Percentiles rank a stretch among this genome's conserved stretches.
These are phyloP conservation scores for Trichoderma guizhouense DNA, from an alignment of 2,329 filamentous ascomycete genomes.

Conservation along the genomic window DNA sequence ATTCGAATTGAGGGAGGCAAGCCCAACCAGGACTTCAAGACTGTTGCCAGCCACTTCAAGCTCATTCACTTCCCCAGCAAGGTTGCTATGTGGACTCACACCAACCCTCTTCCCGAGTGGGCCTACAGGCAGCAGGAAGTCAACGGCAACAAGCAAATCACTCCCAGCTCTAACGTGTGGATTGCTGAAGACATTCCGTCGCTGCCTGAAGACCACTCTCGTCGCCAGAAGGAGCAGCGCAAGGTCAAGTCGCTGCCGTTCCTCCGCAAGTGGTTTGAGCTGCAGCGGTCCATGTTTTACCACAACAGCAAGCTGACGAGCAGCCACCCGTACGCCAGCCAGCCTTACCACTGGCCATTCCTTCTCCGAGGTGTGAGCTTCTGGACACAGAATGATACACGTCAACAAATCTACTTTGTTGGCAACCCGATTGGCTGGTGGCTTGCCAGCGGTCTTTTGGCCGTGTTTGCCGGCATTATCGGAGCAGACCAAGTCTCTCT, in stretches of 20 bases:
- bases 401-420: conserved; percentile 97
- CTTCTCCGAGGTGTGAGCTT: conserved; percentile 95
- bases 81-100: conserved; percentile 99
- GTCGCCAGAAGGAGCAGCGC: conserved; percentile 70
- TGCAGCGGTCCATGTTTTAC: conserved; percentile 98
- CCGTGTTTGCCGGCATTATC: conserved; percentile 89
- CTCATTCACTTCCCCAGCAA: conserved; percentile 91
- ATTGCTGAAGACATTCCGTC: conserved; percentile 88
- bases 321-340: conserved; percentile 92
- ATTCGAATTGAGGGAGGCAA: conserved; percentile 87
- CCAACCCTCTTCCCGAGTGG: conserved; percentile 94
- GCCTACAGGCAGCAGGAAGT: conserved; percentile 96
- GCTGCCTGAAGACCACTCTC: conserved; percentile 65
- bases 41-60: conserved; percentile 90
- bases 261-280: conserved; percentile 89
- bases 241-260: conserved; percentile 84
- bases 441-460: conserved; percentile 86
- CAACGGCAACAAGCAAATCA: conserved; percentile 96
- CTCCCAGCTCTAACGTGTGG: conserved; percentile 90
- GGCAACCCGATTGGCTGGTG: conserved; percentile 98
- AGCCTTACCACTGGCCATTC: conserved; percentile 97
- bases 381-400: conserved; percentile 95
- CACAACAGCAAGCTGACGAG: conserved; percentile 98
- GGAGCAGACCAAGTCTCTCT: conserved; percentile 91
- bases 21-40: conserved; percentile 77